phyloP scores from a whole-genome alignment of 192 early-diverging fungal species.

The Lunasporangiospora selenospora region DNA sequence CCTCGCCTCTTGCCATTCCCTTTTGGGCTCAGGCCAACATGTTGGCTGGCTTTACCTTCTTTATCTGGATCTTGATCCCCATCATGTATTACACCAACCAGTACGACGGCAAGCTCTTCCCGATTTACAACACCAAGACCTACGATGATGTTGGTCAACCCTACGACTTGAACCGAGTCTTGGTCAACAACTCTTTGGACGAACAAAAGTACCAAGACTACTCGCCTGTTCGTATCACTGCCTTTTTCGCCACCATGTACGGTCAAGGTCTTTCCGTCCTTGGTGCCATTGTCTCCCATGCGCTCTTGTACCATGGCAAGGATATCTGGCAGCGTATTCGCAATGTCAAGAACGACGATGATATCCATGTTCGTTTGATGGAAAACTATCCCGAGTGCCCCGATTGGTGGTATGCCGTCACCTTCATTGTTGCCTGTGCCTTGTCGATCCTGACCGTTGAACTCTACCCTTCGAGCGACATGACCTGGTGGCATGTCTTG shows the following conservation, averaged over 20 bases:
- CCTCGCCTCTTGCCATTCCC: slow-evolving; percentile 73
- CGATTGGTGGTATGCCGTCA: slow-evolving; percentile 74
- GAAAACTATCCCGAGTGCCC: slow-evolving; percentile 77
- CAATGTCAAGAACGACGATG: slow-evolving; percentile 64
- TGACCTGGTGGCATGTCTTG: slow-evolving; percentile 69
- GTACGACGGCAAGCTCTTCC: slow-evolving; percentile 60
- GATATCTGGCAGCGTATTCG: slow-evolving; percentile 68
- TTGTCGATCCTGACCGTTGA: slow-evolving; percentile 57
- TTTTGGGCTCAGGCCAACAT: slow-evolving; percentile 76
- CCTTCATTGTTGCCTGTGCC: slow-evolving; percentile 61
- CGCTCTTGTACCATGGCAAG: slow-evolving; percentile 66
- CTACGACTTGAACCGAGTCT: slow-evolving; percentile 65
- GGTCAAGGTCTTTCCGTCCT: slow-evolving; percentile 72
- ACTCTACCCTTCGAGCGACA: slow-evolving; percentile 53
- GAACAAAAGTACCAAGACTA: slow-evolving; percentile 60
- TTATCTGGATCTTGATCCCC: slow-evolving; percentile 79
- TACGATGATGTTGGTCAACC: slow-evolving; percentile 61
- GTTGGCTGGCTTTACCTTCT: slow-evolving; percentile 72
- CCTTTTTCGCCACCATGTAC: slow-evolving; percentile 72
- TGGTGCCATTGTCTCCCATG: slow-evolving; percentile 70
- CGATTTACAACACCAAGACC: slow-evolving; percentile 69
- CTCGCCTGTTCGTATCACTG: slow-evolving; percentile 71
- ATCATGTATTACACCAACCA: slow-evolving; percentile 73
- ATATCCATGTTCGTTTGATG: slow-evolving; percentile 83
- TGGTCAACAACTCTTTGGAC: slow-evolving; percentile 63